A percentile compares a stretch with the other conserved stretches of the same genome.
These are phyloP conservation scores for Mayamaea pseudoterrestris DNA, from an alignment of 108 stramenopile species.

Conservation along the genomic window DNA sequence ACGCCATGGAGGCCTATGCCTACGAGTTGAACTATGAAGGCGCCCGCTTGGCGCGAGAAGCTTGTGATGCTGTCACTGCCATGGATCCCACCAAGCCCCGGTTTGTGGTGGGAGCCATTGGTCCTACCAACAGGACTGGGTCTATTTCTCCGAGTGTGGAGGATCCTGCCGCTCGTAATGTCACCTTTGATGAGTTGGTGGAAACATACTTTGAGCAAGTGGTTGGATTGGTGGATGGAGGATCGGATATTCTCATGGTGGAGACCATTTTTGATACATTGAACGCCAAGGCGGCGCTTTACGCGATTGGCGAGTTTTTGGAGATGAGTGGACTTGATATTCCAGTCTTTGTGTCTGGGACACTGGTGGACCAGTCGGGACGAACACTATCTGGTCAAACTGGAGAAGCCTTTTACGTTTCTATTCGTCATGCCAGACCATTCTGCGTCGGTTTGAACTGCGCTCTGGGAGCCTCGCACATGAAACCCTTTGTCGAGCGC, in stretches of 20 bases:
- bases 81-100: constrained; percentile 86
- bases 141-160: constrained; percentile 93
- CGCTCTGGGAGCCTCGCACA: constrained; percentile 77
- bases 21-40: constrained; percentile 88
- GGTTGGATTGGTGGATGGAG: constrained; percentile 86
- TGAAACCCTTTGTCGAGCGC: constrained; percentile 69
- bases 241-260: constrained; percentile 87
- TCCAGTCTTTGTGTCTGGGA: constrained; percentile 92
- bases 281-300: constrained; percentile 94
- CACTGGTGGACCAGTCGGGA: constrained; percentile 93
- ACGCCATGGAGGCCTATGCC: constrained; percentile 85
- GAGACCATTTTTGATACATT: constrained; percentile 96
- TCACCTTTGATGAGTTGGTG: constrained; percentile 94
- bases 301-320: constrained; percentile 80
- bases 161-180: constrained; percentile 84
- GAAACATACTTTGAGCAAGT: constrained; percentile 90
- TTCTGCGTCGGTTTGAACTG: constrained; percentile 88
- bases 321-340: constrained; percentile 78
- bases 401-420: constrained; percentile 90
- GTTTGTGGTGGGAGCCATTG: constrained; percentile 91
- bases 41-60: constrained; percentile 86
- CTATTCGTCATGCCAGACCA: constrained; percentile 90
- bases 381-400: constrained; percentile 94
- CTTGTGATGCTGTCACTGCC: constrained; percentile 85
- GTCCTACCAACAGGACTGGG: constrained; percentile 92